Evolutionary conservation across 805 yeast species (phyloP).

Genomic region (Kodamaea jinghongensis): DNA sequence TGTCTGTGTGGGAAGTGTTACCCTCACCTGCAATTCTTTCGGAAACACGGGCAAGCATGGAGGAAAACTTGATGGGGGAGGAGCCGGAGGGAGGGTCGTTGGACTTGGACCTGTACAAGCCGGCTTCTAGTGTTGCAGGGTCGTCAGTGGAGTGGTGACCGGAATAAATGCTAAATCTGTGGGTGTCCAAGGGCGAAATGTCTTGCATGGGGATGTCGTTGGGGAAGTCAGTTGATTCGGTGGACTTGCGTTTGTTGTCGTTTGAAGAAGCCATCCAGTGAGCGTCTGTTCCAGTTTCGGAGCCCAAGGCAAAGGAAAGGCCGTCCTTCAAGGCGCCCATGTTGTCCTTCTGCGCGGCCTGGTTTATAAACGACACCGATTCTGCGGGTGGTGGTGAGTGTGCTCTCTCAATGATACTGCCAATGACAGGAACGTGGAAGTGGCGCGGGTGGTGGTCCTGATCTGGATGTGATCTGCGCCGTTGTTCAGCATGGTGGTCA

Average conservation of each 20-base stretch:
- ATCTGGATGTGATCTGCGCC: neutral
- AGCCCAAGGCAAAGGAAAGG: constrained; percentile 33
- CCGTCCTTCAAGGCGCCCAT: constrained; percentile 34
- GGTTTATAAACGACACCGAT: constrained; percentile 18
- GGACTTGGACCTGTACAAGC: neutral
- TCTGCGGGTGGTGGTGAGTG: constrained; percentile 1
- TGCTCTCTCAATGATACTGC: neutral
- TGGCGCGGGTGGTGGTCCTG: neutral
- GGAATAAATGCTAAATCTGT: neutral
- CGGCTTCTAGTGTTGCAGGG: constrained; percentile 8
- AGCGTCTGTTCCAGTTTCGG: constrained; percentile 10
- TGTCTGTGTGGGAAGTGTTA: neutral
- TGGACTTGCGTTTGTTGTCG: no score
- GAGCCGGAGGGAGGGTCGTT: constrained; percentile 10
- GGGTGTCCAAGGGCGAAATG: constrained; percentile 8
- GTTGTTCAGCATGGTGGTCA: no score
- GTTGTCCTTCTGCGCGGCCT: constrained; percentile 28
- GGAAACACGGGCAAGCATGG: constrained; percentile 27
- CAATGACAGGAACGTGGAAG: neutral
- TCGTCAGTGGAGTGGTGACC: constrained; percentile 14
- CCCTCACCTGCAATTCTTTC: constrained; percentile 38
- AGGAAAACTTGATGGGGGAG: constrained; percentile 22
- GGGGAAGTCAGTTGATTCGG: constrained; percentile 9
- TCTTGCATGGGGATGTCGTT: constrained; percentile 20
- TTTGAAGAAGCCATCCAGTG: constrained; percentile 5